Base-by-base conservation (phyloP, 371 early-diverging fungal genomes). In the Funneliformis caledonium region DNA sequence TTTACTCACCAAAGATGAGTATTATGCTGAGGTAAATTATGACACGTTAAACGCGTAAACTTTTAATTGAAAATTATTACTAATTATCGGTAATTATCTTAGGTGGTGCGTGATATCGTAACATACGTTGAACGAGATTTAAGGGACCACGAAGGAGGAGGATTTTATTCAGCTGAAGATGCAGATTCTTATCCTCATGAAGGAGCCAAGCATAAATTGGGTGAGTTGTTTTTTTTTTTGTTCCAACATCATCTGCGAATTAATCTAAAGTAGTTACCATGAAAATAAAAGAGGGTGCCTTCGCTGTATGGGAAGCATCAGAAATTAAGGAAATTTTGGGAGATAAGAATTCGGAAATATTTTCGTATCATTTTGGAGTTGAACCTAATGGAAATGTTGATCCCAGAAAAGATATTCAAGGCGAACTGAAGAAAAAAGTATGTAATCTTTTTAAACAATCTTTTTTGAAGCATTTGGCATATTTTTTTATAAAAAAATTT, bases 121-220 rank as follows among this genome's bases (percentile, higher is more conserved):
- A 80, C 52, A 0, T 93, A 93, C 80, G 88, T 92, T 5, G 81
- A 83, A 19, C 85, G 88, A 0, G 89, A 92, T 83, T 82, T 93
- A 26, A 80, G 80, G 14, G 83, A 86, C 70, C 67, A 84, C 5
- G 81, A 87, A 10, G 91, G 70, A 19, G 76, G 92, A 1, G 93
- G 87, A 0, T 93, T 92, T 80, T 93, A 89, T 82, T 91, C 89
- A n/a, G 93, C 92, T 37, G 91, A 93, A 83, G 93, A 93, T 83
- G 93, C 93, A 31, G 93, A 93, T 82, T 91, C 91, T 11, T 80
- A 85, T n/a, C 90, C 92, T 10, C 77, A 74, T 5, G 75, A 81
- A 3, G 85, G 81, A 10, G 83, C 88, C 1, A 8, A 80, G 5
- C 85, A 88, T 65, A 89, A 90, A 76, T 67, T 84, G 22, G 90